phyloP scores from a whole-genome alignment of 2,329 filamentous ascomycete genomes.

The Erysiphe pulchra region DNA sequence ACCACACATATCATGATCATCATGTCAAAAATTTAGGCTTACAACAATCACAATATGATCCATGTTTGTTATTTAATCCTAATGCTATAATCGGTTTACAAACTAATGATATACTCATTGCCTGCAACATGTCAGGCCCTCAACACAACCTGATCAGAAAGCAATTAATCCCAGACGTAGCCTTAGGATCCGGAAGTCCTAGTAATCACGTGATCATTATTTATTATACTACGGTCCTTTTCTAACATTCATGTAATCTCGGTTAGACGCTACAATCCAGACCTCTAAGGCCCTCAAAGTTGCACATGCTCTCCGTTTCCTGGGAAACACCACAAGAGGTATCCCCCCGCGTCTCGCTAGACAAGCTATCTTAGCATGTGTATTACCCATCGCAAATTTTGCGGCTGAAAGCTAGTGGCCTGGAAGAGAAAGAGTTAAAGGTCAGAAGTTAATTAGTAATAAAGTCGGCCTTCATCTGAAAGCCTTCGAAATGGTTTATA shows the following conservation, averaged over 20 bases:
- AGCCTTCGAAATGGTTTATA: background rate
- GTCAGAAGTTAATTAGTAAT: background rate
- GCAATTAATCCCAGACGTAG: too few relatives aligned
- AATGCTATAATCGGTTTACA: background rate
- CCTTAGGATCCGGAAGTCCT: too few relatives aligned
- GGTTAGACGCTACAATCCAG: too few relatives aligned
- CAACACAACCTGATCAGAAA: too few relatives aligned
- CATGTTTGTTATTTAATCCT: background rate
- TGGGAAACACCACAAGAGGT: background rate
- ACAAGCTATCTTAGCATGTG: background rate
- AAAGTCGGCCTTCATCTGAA: background rate
- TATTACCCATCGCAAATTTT: background rate
- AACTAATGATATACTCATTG: background rate
- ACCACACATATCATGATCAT: background rate
- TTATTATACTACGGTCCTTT: too few relatives aligned
- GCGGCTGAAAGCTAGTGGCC: background rate
- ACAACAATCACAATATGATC: background rate
- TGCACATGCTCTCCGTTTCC: background rate
- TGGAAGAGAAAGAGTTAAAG: background rate
- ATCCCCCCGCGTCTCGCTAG: background rate
- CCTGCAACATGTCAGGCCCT: too few relatives aligned
- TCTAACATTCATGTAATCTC: too few relatives aligned
- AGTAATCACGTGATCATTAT: too few relatives aligned
- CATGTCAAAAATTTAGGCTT: background rate
- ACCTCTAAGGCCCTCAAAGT: background rate